These are phyloP conservation scores for Endothia cerciana DNA, from an alignment of 2,329 filamentous ascomycete species.

Conservation along the genomic window DNA sequence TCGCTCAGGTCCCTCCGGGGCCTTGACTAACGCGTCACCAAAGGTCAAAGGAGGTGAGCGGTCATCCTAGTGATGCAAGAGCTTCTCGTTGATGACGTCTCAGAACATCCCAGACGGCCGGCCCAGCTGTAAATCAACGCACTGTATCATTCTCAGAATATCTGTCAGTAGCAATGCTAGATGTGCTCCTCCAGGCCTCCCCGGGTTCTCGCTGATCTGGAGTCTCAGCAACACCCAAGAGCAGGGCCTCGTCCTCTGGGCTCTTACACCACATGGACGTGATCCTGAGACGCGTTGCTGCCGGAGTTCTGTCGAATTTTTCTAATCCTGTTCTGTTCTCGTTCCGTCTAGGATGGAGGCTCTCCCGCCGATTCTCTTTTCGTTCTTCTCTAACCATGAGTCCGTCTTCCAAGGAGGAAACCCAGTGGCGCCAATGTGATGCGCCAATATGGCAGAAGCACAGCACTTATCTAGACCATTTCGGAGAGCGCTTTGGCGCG, in stretches of 20 bases:
- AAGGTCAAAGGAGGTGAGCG: too few species aligned
- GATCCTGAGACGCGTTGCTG: background rate
- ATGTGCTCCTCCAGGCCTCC: constrained; percentile 2
- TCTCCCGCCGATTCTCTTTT: background rate
- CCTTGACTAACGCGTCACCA: too few species aligned
- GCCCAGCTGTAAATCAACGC: background rate
- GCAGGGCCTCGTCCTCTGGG: background rate
- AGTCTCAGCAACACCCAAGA: background rate
- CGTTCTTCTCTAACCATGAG: background rate
- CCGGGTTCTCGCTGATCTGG: background rate
- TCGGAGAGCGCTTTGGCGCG: constrained; percentile 57
- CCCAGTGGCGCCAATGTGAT: too few species aligned
- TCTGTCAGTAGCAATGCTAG: background rate
- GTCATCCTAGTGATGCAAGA: too few species aligned
- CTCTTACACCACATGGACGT: background rate
- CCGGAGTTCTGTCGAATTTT: background rate
- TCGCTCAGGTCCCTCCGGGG: too few species aligned
- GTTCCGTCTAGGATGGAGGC: background rate
- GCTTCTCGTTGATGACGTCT: background rate
- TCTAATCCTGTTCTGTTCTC: background rate
- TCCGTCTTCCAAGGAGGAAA: background rate
- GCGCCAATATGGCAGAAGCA: background rate
- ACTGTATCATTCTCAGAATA: background rate
- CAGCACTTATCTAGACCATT: constrained; percentile 37
- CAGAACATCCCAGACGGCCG: background rate